Evolutionary conservation across 306 rosid species (phyloP).

Genomic region (Glycyrrhiza uralensis): DNA sequence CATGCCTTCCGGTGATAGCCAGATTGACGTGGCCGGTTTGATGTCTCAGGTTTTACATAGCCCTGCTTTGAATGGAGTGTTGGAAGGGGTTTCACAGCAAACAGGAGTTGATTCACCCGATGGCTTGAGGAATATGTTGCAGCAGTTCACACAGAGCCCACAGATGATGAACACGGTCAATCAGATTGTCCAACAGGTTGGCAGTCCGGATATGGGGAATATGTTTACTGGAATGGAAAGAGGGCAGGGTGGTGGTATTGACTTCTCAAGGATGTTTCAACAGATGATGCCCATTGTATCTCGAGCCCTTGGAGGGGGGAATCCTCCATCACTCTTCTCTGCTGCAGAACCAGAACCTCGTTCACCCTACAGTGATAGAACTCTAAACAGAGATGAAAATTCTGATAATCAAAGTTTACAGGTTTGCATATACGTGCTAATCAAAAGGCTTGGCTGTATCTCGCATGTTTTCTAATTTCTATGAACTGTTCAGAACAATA

Average conservation of each 20-base stretch:
- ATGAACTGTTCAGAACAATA: background rate
- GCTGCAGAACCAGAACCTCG: constrained; percentile 41
- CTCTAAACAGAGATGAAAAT: constrained; percentile 31
- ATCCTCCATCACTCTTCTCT: constrained; percentile 41
- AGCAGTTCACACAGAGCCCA: constrained; percentile 87
- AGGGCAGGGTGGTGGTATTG: constrained; percentile 76
- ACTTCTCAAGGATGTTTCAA: constrained; percentile 86
- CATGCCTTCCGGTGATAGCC: constrained; percentile 40
- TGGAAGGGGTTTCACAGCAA: constrained; percentile 88
- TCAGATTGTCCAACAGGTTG: constrained; percentile 82
- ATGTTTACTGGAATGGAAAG: constrained; percentile 69
- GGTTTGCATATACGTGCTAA: constrained; percentile 44
- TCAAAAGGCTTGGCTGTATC: background rate
- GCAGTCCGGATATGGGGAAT: constrained; percentile 65
- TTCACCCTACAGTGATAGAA: constrained; percentile 30
- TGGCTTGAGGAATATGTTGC: constrained; percentile 86
- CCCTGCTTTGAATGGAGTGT: constrained; percentile 85
- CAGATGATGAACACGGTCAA: constrained; percentile 78
- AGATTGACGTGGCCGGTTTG: constrained; percentile 58
- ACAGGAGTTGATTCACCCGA: constrained; percentile 83
- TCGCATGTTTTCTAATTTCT: constrained; percentile 4
- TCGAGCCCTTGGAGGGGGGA: constrained; percentile 61
- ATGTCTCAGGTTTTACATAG: constrained; percentile 93
- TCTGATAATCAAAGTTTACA: constrained; percentile 43
- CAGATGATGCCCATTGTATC: constrained; percentile 98